Evolutionary conservation across 495 filamentous ascomycete species (phyloP).

Genomic region (Saxispiralis lemnorum): DNA sequence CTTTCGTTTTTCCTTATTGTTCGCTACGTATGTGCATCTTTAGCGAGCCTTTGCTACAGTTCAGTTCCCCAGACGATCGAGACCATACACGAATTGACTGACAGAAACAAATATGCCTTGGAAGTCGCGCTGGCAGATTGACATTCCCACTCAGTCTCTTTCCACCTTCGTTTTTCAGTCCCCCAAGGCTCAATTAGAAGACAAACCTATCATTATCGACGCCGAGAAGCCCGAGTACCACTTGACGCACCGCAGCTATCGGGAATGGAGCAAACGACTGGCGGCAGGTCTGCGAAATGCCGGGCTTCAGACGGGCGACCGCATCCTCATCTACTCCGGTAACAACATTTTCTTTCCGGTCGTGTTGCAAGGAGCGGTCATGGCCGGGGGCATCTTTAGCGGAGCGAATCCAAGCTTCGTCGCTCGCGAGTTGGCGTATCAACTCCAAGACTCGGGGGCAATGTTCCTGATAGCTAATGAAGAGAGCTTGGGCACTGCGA

Average conservation of each 20-base stretch:
- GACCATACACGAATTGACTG: too few relatives aligned
- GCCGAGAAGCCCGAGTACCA: slow-evolving; percentile 37
- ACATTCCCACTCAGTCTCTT: slow-evolving; percentile 33
- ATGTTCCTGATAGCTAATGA: slow-evolving; percentile 33
- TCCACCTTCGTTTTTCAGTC: slow-evolving; percentile 34
- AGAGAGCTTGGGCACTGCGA: slow-evolving; percentile 18
- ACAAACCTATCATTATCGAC: slow-evolving; percentile 32
- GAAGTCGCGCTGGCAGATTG: slow-evolving; percentile 33
- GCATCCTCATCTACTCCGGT: slow-evolving; percentile 38
- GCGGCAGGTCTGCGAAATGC: slow-evolving; percentile 49
- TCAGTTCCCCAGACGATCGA: too few relatives aligned
- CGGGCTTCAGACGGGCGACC: slow-evolving; percentile 50
- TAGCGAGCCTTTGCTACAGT: too few relatives aligned
- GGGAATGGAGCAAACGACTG: slow-evolving; percentile 51
- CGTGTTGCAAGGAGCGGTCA: slow-evolving; percentile 52
- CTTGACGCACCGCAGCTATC: slow-evolving; percentile 40
- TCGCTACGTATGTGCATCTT: too few relatives aligned
- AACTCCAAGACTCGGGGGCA: slow-evolving; percentile 53
- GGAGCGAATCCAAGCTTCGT: slow-evolving; percentile 67
- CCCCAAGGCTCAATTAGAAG: slow-evolving; percentile 25
- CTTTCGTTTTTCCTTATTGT: too few relatives aligned
- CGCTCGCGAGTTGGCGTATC: slow-evolving; percentile 51
- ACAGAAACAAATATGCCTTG: slow-evolving; percentile 32
- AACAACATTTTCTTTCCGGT: slow-evolving; percentile 50
- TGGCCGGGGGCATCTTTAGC: slow-evolving; percentile 64